A percentile compares a stretch with the other conserved stretches of the same genome.
These are phyloP conservation scores for Mucor sp. DNA, from an alignment of 371 early-diverging fungal species.

Conservation along the genomic window DNA sequence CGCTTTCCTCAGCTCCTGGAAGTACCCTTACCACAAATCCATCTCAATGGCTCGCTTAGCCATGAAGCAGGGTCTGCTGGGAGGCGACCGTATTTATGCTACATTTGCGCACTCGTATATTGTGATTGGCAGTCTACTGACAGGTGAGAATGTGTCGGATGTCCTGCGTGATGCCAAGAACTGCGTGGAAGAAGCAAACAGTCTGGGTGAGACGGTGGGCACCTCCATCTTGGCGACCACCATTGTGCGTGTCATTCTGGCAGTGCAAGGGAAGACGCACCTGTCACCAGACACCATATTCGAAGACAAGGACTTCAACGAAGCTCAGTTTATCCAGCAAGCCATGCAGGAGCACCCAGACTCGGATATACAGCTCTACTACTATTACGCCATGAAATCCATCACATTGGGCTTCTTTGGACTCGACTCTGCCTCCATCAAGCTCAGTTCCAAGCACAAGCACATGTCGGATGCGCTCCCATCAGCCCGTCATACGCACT, in stretches of 20 bases:
- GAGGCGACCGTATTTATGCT: conserved; percentile 47
- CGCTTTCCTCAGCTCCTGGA: conserved; percentile 41
- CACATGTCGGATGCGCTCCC: conserved; percentile 34
- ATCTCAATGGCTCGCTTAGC: conserved; percentile 41
- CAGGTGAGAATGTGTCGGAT: conserved; percentile 40
- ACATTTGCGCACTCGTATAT: conserved; percentile 43
- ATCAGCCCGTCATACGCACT: conserved; percentile 39
- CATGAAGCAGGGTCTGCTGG: conserved; percentile 41
- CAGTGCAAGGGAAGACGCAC: conserved; percentile 46
- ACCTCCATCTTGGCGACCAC: conserved; percentile 30
- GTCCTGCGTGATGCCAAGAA: conserved; percentile 38
- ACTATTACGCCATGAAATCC: conserved; percentile 39
- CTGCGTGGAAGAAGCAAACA: conserved; percentile 35
- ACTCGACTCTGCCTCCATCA: conserved; percentile 30
- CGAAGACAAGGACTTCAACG: conserved; percentile 41
- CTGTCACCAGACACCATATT: conserved; percentile 33
- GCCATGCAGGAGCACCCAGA: neutral
- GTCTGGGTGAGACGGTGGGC: conserved; percentile 29
- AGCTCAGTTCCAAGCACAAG: conserved; percentile 31
- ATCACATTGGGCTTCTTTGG: conserved; percentile 33
- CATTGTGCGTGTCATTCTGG: conserved; percentile 38
- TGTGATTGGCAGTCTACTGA: conserved; percentile 32
- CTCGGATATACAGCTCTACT: conserved; percentile 13
- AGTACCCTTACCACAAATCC: conserved; percentile 38
- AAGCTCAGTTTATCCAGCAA: conserved; percentile 27